Evolutionary conservation across 768 basidiomycete species (phyloP), one percentile per base, ranked within the genome.

Genomic region (Sarcomyxa edulis): DNA sequence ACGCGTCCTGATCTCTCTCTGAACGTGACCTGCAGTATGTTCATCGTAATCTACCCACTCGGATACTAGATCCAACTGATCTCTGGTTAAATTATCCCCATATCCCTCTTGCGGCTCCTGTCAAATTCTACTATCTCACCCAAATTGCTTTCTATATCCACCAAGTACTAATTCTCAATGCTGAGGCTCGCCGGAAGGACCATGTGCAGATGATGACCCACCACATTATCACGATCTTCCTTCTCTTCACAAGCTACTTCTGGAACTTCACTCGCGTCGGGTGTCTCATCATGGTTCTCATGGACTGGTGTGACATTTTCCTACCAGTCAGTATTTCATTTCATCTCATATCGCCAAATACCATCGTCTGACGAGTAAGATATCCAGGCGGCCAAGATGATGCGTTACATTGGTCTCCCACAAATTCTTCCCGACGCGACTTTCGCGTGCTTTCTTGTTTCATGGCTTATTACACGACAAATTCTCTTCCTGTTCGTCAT

Each of bases 151-250:
- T 93, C 62, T 99, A 96, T 65, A 61, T 84, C 37, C 93, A 98
- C 56, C 92, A 94, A 60, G 71, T 96, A 8, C 68, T 97, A 45
- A 82, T 95, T 42, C 74, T 99, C 58, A 90, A 97, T 59, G 83
- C 93, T 19, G 96, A 99, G 59, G 91, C 82, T 26, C 76, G 81
- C 39, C 72, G 96, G 40, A 92, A 90, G 57, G 96, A 99, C 60
- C 91, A 97, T 60, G 67, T 69, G 50, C 95, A 97, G 62, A 97
- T 97, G 95, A 86, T 97, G 76, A 66, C 81, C 18, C 96, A 99
- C 65, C 96, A 99, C 57, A 55, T 95, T 49, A 84, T 98, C 48
- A 95, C 93, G 9, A 73, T 93, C 44, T 54, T 71, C 34, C 76
- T 99, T 45, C 79, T 97, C 63, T 60, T 69, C 23, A 52, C 68